Evolutionary conservation across 257 asterid genomes (phyloP).

Genomic region (Nicotiana otophora): DNA sequence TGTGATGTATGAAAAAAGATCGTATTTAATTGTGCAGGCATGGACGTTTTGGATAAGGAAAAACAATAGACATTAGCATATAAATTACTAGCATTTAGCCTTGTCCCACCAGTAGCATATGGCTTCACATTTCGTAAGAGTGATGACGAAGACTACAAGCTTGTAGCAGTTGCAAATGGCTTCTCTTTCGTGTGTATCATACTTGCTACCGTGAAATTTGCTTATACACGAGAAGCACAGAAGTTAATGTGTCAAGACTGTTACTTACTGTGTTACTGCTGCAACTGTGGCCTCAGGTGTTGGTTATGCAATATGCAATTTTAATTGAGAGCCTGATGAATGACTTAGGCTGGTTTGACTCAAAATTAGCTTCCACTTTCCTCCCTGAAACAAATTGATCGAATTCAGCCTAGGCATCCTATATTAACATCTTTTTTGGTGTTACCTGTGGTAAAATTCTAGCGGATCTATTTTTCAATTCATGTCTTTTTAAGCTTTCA

Average conservation of each 20-base stretch:
- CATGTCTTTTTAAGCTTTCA: no score
- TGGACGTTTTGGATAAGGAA: no score
- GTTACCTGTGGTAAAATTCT: no score
- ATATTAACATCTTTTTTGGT: slow-evolving; percentile 8
- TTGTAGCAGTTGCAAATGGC: slow-evolving; percentile 35
- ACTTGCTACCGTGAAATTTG: slow-evolving; percentile 39
- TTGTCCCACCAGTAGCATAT: slow-evolving; percentile 40
- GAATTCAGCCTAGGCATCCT: slow-evolving; percentile 22
- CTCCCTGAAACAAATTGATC: background rate
- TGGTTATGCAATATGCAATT: slow-evolving; percentile 38
- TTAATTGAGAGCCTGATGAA: slow-evolving; percentile 16
- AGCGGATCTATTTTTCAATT: no score
- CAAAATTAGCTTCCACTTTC: slow-evolving; percentile 10
- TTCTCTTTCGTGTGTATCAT: slow-evolving; percentile 29
- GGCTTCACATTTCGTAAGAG: slow-evolving; percentile 48
- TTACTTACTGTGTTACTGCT: slow-evolving; percentile 24
- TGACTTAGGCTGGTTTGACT: slow-evolving; percentile 35
- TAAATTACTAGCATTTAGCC: slow-evolving; percentile 29
- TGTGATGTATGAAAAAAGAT: no score
- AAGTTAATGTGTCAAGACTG: slow-evolving; percentile 29
- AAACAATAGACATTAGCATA: no score
- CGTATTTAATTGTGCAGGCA: no score
- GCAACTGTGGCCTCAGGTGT: slow-evolving; percentile 45
- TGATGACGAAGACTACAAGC: slow-evolving; percentile 32
- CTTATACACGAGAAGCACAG: slow-evolving; percentile 17